Evolutionary conservation across 192 early-diverging fungal species (phyloP).

Genomic region (Coemansia sp.): DNA sequence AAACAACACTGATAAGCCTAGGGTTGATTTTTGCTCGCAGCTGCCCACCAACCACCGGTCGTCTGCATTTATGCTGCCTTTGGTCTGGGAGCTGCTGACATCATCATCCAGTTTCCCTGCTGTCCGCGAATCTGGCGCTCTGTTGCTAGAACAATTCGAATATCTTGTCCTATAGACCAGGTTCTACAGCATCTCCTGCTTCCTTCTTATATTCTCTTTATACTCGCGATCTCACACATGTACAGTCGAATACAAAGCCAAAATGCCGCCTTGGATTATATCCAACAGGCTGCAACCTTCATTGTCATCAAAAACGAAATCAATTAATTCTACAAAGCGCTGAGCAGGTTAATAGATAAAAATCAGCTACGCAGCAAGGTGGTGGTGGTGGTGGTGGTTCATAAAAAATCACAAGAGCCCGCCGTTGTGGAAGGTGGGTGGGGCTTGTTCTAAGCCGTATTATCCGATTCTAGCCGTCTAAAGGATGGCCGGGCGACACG

Average conservation of each 20-base stretch:
- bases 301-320: background rate
- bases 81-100: conserved; percentile 48
- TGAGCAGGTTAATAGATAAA: background rate
- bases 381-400: background rate
- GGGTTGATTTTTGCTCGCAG: background rate
- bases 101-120: conserved; percentile 24
- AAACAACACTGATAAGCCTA: conserved; percentile 2
- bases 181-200: background rate
- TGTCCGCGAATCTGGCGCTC: conserved; percentile 13
- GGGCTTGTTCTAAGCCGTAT: conserved; percentile 14
- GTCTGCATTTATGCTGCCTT: conserved; percentile 46
- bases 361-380: background rate
- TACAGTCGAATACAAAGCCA: too few relatives aligned
- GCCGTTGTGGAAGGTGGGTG: background rate
- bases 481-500: conserved; percentile 44
- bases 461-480: conserved; percentile 45
- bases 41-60: conserved; percentile 2
- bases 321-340: background rate
- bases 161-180: conserved; percentile 24
- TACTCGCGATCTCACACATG: background rate
- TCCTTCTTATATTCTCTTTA: background rate
- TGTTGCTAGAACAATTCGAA: conserved; percentile 40
- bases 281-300: too few relatives aligned
- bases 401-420: background rate
- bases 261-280: too few relatives aligned